A percentile compares a stretch with the other conserved stretches of the same genome.
Conservation (phyloP, 257 asterid species). For the Jacaranda mimosifolia region DNA sequence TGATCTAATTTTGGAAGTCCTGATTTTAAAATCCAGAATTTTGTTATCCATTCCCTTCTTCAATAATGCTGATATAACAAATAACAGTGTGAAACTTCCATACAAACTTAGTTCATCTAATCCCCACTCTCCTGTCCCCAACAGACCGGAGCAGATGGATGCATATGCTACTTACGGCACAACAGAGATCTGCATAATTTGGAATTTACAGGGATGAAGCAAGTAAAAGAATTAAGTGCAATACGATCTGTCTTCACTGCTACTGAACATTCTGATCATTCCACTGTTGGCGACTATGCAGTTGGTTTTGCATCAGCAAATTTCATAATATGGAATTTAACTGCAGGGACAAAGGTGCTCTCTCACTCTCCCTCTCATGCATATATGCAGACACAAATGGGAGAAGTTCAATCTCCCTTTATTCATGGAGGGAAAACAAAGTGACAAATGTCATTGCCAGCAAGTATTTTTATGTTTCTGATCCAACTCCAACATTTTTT, state of each 20-base stretch:
- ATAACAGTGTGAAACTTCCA: constrained; percentile 24
- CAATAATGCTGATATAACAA: constrained; percentile 32
- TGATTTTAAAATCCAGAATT: constrained; percentile 23
- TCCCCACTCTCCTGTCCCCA: constrained; percentile 7
- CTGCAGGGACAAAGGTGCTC: constrained; percentile 76
- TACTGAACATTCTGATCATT: constrained; percentile 48
- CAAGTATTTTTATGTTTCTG: background rate
- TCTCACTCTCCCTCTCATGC: constrained; percentile 33
- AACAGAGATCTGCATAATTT: constrained; percentile 58
- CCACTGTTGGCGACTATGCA: constrained; percentile 65
- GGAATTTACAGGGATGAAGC: constrained; percentile 90
- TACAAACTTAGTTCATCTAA: constrained; percentile 31
- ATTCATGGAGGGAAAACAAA: background rate
- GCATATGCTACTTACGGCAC: constrained; percentile 87
- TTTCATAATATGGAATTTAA: constrained; percentile 86
- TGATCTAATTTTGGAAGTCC: constrained; percentile 41
- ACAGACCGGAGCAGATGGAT: constrained; percentile 99
- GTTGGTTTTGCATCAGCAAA: constrained; percentile 89
- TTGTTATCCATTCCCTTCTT: constrained; percentile 22
- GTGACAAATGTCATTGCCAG: background rate
- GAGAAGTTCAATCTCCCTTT: constrained; percentile 6
- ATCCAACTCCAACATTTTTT: constrained; percentile 23
- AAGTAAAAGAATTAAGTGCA: constrained; percentile 82
- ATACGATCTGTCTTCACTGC: constrained; percentile 62
- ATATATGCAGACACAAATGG: constrained; percentile 1